Evolutionary conservation across 805 yeast genomes (phyloP).

Genomic region (Teunomyces lycoperdinae): DNA sequence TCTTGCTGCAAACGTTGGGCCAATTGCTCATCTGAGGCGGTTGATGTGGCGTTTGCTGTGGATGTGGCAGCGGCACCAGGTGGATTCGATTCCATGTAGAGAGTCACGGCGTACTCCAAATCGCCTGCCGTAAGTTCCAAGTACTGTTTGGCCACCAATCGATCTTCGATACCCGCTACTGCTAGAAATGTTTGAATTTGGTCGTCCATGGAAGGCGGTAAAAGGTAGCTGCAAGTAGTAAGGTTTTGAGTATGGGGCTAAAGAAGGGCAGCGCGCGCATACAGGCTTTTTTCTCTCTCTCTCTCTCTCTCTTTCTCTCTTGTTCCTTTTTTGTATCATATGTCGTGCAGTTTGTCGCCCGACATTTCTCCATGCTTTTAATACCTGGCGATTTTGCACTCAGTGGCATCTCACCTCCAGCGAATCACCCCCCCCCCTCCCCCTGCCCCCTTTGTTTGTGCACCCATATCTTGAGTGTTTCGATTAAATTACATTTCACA

Average conservation of each 20-base stretch:
- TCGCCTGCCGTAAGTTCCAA: conserved; percentile 75
- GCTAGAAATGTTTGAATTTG: conserved; percentile 73
- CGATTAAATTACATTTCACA: not conserved
- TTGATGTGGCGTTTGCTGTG: conserved; percentile 35
- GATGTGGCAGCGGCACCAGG: conserved; percentile 7
- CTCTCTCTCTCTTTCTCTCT: not conserved
- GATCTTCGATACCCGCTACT: conserved; percentile 73
- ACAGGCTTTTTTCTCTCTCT: not conserved
- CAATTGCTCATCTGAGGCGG: conserved; percentile 26
- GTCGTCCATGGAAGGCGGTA: conserved; percentile 36
- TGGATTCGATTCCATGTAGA: conserved; percentile 64
- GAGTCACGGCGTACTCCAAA: conserved; percentile 78
- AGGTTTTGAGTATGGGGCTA: too few species aligned
- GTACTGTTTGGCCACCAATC: conserved; percentile 67
- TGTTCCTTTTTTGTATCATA: not conserved
- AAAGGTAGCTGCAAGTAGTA: too few species aligned
- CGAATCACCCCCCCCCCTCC: not conserved
- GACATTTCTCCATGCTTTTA: not conserved
- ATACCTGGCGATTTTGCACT: not conserved
- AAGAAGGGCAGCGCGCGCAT: not conserved
- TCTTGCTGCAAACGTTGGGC: conserved; percentile 66
- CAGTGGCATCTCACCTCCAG: not conserved
- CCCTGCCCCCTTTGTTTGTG: not conserved
- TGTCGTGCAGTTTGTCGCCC: not conserved
- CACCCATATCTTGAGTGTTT: not conserved